phyloP scores from a whole-genome alignment of 2,329 filamentous ascomycete species.

The Neoscytalidium dimidiatum region DNA sequence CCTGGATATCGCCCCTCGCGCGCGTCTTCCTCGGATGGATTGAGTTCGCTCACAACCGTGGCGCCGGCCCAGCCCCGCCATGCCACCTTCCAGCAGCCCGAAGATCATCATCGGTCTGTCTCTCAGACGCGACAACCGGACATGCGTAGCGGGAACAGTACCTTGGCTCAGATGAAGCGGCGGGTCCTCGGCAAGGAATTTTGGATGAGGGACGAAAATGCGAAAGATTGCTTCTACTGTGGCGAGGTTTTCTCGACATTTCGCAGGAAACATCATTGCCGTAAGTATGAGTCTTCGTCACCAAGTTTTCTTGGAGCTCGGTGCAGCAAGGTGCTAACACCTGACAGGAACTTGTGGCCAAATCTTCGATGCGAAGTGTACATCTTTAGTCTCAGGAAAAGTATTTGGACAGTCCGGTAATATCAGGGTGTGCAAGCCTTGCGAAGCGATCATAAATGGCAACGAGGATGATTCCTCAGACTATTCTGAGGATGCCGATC shows the following conservation, averaged over 20 bases:
- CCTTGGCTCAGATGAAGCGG: slow-evolving; percentile 67
- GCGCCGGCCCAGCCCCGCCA: slow-evolving; percentile 32
- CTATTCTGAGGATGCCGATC: slow-evolving; percentile 78
- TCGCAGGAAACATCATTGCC: slow-evolving; percentile 93
- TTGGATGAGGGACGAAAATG: slow-evolving; percentile 99
- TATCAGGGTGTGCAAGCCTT: slow-evolving; percentile 89
- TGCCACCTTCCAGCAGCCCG: slow-evolving; percentile 29
- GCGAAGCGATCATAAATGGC: slow-evolving; percentile 85
- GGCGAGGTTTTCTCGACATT: slow-evolving; percentile 90
- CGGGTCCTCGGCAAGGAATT: slow-evolving; percentile 93
- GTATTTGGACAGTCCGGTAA: slow-evolving; percentile 84
- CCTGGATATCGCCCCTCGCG: slow-evolving; percentile 49
- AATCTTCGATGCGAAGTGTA: slow-evolving; percentile 97
- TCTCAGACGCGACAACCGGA: slow-evolving; percentile 34
- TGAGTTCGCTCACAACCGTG: slow-evolving; percentile 39
- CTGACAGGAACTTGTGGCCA: slow-evolving; percentile 72
- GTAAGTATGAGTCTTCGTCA: slow-evolving; percentile 37
- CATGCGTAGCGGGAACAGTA: slow-evolving; percentile 27
- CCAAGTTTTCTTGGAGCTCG: not conserved
- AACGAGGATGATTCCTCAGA: slow-evolving; percentile 91
- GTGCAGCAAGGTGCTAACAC: not conserved
- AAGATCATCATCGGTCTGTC: slow-evolving; percentile 27
- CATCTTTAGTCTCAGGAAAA: slow-evolving; percentile 82
- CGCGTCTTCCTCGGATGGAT: slow-evolving; percentile 48
- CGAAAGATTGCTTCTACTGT: slow-evolving; percentile 94